phyloP scores from a whole-genome alignment of 1,284 basidiomycete genomes.

The Cryptococcus sp. region DNA sequence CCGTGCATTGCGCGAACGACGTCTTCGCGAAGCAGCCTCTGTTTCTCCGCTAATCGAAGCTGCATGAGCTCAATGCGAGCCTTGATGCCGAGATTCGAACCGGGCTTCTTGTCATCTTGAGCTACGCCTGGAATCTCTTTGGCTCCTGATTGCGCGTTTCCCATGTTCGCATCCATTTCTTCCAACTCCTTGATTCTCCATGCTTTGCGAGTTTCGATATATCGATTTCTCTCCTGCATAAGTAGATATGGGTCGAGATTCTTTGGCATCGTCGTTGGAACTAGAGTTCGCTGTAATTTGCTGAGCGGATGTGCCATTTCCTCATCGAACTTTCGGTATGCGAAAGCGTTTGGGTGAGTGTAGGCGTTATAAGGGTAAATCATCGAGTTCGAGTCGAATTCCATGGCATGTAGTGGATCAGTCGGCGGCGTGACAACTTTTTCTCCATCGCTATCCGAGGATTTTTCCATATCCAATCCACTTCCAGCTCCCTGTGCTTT shows the following conservation, averaged over 20 bases:
- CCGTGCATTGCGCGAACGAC: conserved; percentile 84
- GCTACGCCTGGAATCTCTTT: conserved; percentile 51
- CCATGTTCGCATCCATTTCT: conserved; percentile 72
- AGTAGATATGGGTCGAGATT: conserved; percentile 90
- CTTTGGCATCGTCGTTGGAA: conserved; percentile 86
- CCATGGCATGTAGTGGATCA: conserved; percentile 53
- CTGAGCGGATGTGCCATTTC: conserved; percentile 41
- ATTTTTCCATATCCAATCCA: conserved; percentile 5
- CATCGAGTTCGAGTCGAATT: conserved; percentile 72
- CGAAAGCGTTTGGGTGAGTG: conserved; percentile 68
- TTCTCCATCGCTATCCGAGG: conserved; percentile 11
- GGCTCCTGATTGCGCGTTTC: conserved; percentile 63
- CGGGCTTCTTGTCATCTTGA: conserved; percentile 54
- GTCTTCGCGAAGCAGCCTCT: conserved; percentile 76
- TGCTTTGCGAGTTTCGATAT: conserved; percentile 80
- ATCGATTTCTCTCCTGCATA: conserved; percentile 85
- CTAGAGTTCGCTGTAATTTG: conserved; percentile 64
- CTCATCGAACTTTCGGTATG: conserved; percentile 59
- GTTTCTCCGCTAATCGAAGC: conserved; percentile 85
- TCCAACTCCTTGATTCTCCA: conserved; percentile 90
- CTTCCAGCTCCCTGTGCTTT: conserved; percentile 19
- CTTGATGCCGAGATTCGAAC: conserved; percentile 56
- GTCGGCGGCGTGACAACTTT: conserved; percentile 24
- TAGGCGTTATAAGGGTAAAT: conserved; percentile 98
- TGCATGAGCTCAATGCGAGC: conserved; percentile 93